phyloP scores from a whole-genome alignment of 2,329 filamentous ascomycete species.

The Cyclaneusma minus region DNA sequence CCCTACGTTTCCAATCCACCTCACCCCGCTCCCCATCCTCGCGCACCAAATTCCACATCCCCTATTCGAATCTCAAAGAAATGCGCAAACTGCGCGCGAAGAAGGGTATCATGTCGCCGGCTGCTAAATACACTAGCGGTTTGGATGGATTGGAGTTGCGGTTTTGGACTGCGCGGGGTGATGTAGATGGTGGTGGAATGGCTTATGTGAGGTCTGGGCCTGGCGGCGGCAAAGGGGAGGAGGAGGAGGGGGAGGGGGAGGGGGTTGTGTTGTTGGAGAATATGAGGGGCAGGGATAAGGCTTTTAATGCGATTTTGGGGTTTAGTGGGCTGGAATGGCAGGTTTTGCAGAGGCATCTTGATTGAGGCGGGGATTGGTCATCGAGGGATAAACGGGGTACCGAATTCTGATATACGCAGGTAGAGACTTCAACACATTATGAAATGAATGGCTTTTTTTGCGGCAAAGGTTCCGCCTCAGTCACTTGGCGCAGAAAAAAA shows the following conservation, averaged over 20 bases:
- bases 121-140: constrained; percentile 6
- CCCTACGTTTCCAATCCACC: constrained; percentile 6
- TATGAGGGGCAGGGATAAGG: constrained; percentile 18
- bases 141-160: constrained; percentile 8
- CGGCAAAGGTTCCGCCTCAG: too few species aligned
- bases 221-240: too few species aligned
- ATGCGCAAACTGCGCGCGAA: constrained; percentile 8
- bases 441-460: too few species aligned
- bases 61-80: constrained; percentile 8
- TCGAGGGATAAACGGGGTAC: too few species aligned
- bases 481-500: too few species aligned
- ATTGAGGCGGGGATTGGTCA: too few species aligned
- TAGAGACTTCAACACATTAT: too few species aligned
- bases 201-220: too few species aligned
- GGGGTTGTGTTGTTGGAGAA: constrained; percentile 13
- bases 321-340: constrained; percentile 21
- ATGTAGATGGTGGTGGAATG: too few species aligned
- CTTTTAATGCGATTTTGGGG: constrained; percentile 20
- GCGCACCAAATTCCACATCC: too few species aligned
- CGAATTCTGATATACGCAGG: too few species aligned
- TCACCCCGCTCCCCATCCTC: constrained; percentile 3
- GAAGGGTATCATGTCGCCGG: constrained; percentile 4
- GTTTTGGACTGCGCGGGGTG: constrained; percentile 5
- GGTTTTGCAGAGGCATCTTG: constrained; percentile 17
- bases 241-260: constrained; percentile 4